phyloP scores from a whole-genome alignment of 2,329 filamentous ascomycete genomes.

The Pyrenochaeta sp. region DNA sequence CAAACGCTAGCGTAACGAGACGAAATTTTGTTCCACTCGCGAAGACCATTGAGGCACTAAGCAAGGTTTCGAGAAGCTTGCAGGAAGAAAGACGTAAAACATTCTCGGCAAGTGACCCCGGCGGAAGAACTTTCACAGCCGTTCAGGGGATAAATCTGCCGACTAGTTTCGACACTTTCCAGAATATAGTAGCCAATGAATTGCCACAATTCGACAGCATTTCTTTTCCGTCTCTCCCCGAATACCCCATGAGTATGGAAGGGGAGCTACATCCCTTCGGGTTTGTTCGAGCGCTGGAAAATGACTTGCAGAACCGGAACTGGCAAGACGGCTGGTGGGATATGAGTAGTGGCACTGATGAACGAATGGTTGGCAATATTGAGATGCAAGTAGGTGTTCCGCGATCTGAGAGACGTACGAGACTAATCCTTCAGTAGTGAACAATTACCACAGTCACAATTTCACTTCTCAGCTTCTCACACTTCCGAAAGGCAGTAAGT shows the following conservation, averaged over 20 bases:
- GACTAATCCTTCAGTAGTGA: no score
- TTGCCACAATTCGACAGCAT: constrained; percentile 24
- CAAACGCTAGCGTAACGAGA: constrained; percentile 16
- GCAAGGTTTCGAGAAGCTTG: constrained; percentile 34
- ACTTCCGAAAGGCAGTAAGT: no score
- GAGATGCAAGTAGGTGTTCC: background rate
- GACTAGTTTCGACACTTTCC: constrained; percentile 13
- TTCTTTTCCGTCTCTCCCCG: constrained; percentile 22
- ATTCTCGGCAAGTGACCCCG: background rate
- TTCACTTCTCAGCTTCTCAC: no score
- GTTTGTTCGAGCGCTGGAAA: constrained; percentile 38
- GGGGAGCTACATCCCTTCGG: constrained; percentile 31
- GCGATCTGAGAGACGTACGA: no score
- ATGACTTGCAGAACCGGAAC: constrained; percentile 36
- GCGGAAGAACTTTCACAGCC: background rate
- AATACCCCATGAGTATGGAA: constrained; percentile 23
- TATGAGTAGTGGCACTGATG: constrained; percentile 15
- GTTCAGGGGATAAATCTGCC: background rate
- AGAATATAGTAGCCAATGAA: constrained; percentile 16
- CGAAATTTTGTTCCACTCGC: constrained; percentile 28
- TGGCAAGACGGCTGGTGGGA: constrained; percentile 43
- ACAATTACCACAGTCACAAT: no score
- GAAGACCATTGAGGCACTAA: constrained; percentile 38
- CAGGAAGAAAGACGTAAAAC: constrained; percentile 28
- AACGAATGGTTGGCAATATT: background rate